Base-by-base conservation (phyloP, 495 filamentous ascomycete genomes). In the Patellaria atrata region DNA sequence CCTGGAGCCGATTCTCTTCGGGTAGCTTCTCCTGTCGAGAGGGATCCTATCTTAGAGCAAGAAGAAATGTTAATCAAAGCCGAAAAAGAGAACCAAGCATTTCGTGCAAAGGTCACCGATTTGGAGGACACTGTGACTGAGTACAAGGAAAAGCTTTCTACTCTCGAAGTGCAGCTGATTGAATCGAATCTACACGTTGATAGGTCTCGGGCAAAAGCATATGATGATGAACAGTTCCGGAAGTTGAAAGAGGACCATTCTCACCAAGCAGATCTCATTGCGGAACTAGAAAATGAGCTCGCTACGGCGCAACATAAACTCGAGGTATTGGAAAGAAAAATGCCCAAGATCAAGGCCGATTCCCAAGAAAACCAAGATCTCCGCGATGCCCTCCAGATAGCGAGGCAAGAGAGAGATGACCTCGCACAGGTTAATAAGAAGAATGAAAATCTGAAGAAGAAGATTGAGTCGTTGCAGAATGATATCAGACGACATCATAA, bases 361-460 rank as follows among this genome's bases (percentile, higher is more conserved):
- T 53, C 60, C 17, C 54, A 58, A 22, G 41, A 41, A 7, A 46
- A 44, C 14, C 51, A 58, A 30, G 45, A 55, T 12, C 44, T 61
- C 2, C 61, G 59, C 24, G 56, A 68, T 5, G 65, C 76, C 44
- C 56, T 76, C 22, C 61, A 70, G 30, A 70, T 81, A 38, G 65
- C 87, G 23, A 77, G 75, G 38, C 72, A 69, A 12, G 75, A 84
- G 32, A 72, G 75, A 23, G 76, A 77, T 35, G 72, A 83, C 39
- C 67, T 87, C 5, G 62, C 68, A n/a, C 78, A 79, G 54, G 82
- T 82, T 51, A 77, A 82, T 17, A 91, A 86, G 50, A 68, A 73
- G 22, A 77, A 73, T 41, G 70, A 77, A 41, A 69, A 70, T 35
- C 61, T 82, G 26, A 72, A 82, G 54, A 77, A 73, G 52, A 79